Percentiles rank a stretch among this genome's conserved stretches.
Conservation (phyloP, 2,329 filamentous ascomycete genomes). For the Phyllosticta capitalensis region DNA sequence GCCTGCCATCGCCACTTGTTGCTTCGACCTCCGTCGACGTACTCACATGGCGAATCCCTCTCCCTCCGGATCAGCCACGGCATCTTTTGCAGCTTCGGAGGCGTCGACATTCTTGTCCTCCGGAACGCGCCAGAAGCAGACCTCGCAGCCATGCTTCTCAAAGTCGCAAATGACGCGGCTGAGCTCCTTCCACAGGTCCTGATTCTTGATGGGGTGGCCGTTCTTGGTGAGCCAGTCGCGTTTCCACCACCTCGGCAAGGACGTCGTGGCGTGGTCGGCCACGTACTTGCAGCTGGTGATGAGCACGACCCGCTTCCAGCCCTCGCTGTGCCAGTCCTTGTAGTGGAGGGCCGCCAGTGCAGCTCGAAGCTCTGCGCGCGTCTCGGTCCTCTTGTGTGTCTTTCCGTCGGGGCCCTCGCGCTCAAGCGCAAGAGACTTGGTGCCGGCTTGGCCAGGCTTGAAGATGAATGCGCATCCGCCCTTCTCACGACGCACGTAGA, state of each 20-base stretch:
- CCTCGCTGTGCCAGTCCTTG: slow-evolving; percentile 36
- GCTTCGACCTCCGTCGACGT: neutral
- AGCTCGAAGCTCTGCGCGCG: slow-evolving; percentile 48
- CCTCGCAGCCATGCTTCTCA: neutral
- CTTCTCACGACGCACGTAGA: neutral
- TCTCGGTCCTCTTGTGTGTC: slow-evolving; percentile 34
- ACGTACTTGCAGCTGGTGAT: neutral
- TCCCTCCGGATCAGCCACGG: neutral
- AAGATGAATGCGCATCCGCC: slow-evolving; percentile 15
- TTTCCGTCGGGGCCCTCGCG: slow-evolving; percentile 34
- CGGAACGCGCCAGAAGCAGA: slow-evolving; percentile 1
- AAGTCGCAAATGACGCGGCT: neutral
- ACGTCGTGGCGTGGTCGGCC: neutral
- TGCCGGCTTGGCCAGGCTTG: slow-evolving; percentile 2
- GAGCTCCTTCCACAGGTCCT: neutral
- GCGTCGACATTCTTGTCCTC: neutral
- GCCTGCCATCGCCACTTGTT: neutral
- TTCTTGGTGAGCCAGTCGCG: neutral
- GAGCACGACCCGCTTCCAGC: slow-evolving; percentile 26
- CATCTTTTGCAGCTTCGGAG: neutral
- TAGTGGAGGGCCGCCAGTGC: slow-evolving; percentile 42
- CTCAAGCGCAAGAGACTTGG: slow-evolving; percentile 32
- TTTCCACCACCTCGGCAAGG: neutral
- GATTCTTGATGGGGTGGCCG: neutral
- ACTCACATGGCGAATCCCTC: neutral